Base-by-base conservation (phyloP, 208 protist species). In the Leishmania tarentolae region DNA sequence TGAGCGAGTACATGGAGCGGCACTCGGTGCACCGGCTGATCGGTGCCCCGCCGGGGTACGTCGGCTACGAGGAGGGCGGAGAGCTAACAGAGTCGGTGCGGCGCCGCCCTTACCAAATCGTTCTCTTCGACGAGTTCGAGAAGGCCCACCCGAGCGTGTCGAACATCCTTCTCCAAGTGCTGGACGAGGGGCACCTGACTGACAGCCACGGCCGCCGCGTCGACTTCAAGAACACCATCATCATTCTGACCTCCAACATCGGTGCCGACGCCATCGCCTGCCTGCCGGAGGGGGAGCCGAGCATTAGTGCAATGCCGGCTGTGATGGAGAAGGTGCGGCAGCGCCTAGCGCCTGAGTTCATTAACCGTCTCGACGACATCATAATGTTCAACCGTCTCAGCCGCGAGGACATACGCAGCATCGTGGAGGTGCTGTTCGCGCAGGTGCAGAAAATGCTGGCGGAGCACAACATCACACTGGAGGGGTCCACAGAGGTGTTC, bases 101-200 rank as follows among this genome's bases (percentile, higher is more conserved):
- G 31, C 94, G 98, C 11, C 93, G 98, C n/a, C 98, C 98, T 2
- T 99, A 99, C 86, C 90, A 92, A 75, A 98, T 99, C 35, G 93
- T 99, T 7, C 90, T 99, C 9, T 99, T 99, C 76, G 99, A 99
- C 84, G 99, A 99, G 87, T 92, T 99, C 57, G 99, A 99, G 90
- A 99, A 99, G 93, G 99, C 99, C 6, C 99, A 99, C 87, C 93
- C 87, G 70, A 91, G 90, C 75, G 95, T 99, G 24, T 95, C 93
- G 70, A 99, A 99, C 84, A 91, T 99, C 46, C 91, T 99, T 0
- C 88, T 99, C 17, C 99, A 99, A 87, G 92, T 99, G 21, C 91
- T 99, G 2, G 99, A 99, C 85, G 99, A 99, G 72, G 99, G 98
- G 9, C 91, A 98, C 78, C 88, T 99, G 7, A 99, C 99, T 24